Conservation (phyloP, 108 stramenopile genomes). For the Pseudonitzschia multistriata region DNA sequence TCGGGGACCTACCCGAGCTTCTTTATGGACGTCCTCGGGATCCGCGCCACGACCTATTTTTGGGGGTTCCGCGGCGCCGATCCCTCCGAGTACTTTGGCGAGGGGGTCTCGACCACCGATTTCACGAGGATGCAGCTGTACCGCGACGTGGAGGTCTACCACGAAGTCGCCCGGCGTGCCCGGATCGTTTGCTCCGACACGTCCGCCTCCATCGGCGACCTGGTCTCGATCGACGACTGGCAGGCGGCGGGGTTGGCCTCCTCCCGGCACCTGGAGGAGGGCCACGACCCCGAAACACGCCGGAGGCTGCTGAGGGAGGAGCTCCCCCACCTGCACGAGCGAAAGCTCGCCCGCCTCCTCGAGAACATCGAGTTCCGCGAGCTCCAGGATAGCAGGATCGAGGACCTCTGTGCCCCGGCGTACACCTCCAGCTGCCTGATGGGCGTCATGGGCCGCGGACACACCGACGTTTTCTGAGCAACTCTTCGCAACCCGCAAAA, state of each 20-base stretch:
- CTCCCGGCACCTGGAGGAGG: conserved; percentile 13
- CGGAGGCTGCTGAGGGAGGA: conserved; percentile 14
- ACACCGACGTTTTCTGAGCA: background rate
- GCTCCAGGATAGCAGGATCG: background rate
- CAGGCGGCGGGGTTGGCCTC: background rate
- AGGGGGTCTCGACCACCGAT: conserved; percentile 8
- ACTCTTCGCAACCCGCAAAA: too few relatives aligned
- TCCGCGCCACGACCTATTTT: conserved; percentile 27
- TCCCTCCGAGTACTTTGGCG: conserved; percentile 33
- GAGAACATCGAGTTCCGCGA: background rate
- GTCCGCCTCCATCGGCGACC: conserved; percentile 10
- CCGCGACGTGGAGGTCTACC: conserved; percentile 31
- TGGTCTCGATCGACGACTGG: conserved; percentile 24
- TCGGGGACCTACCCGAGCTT: conserved; percentile 14
- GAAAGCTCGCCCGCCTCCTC: background rate
- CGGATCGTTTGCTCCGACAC: conserved; percentile 31
- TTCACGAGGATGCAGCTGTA: conserved; percentile 37
- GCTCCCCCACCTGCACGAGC: conserved; percentile 15
- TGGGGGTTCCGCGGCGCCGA: conserved; percentile 39
- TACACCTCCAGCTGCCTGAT: conserved; percentile 29
- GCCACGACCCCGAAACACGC: conserved; percentile 9
- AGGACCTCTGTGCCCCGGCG: conserved; percentile 25
- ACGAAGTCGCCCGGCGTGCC: conserved; percentile 37
- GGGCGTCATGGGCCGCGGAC: conserved; percentile 7
- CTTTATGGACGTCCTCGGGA: conserved; percentile 30